phyloP scores from a whole-genome alignment of 768 basidiomycete species.

The Boletus fagicola region DNA sequence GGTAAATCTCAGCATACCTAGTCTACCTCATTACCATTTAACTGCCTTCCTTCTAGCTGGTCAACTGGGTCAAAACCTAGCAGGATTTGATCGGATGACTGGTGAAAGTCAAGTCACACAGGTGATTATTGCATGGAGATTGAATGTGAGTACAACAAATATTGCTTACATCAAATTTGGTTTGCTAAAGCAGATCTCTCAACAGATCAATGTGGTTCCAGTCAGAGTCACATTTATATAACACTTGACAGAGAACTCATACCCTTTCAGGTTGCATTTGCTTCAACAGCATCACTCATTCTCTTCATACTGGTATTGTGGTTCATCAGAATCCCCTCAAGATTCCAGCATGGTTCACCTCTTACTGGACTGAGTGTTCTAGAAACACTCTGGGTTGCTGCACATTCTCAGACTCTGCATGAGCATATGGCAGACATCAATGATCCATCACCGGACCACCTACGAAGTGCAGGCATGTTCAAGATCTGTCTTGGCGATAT shows the following conservation, averaged over 20 bases:
- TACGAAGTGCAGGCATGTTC: background rate
- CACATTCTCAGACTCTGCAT: no score
- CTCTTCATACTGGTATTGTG: background rate
- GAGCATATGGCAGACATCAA: no score
- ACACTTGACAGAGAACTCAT: background rate
- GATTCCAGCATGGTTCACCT: background rate
- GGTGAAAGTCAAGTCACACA: slow-evolving; percentile 8
- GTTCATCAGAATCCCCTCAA: background rate
- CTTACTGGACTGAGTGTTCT: slow-evolving; percentile 12
- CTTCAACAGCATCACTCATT: slow-evolving; percentile 2
- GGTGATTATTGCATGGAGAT: slow-evolving; percentile 6
- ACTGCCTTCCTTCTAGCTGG: background rate
- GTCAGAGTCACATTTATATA: background rate
- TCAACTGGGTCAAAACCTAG: background rate
- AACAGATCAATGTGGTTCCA: slow-evolving; percentile 17
- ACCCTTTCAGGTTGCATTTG: slow-evolving; percentile 4
- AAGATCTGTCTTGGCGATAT: background rate
- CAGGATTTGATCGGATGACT: slow-evolving; percentile 5
- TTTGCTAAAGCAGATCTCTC: background rate
- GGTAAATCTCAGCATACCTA: background rate
- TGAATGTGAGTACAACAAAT: slow-evolving; percentile 9
- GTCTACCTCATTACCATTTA: no score
- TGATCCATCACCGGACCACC: background rate
- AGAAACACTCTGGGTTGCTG: slow-evolving; percentile 13
- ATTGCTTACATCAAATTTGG: background rate